A percentile compares a stretch with the other conserved stretches of the same genome.
Conservation (phyloP, 2,329 filamentous ascomycete genomes). For the Juglanconis sp. region DNA sequence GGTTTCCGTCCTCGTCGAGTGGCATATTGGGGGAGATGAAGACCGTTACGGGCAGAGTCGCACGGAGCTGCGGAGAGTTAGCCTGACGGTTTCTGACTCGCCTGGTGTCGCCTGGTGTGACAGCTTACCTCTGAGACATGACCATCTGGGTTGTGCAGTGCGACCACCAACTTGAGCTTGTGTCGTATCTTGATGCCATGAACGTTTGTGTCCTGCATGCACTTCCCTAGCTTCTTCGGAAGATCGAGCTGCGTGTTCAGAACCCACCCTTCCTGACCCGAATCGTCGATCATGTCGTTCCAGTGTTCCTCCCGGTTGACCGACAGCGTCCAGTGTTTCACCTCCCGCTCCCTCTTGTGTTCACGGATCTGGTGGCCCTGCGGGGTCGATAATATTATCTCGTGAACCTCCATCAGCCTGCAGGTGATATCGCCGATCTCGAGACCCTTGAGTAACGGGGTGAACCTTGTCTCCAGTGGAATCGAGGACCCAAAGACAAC, state of each 20-base stretch:
- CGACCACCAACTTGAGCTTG: constrained; percentile 87
- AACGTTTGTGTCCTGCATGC: constrained; percentile 85
- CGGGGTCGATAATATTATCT: constrained; percentile 53
- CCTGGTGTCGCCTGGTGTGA: not conserved
- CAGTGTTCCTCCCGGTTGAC: constrained; percentile 60
- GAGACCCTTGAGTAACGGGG: constrained; percentile 84
- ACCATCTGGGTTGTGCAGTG: constrained; percentile 90
- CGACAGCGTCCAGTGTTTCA: constrained; percentile 57
- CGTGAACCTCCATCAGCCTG: constrained; percentile 75
- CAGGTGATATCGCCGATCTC: constrained; percentile 79
- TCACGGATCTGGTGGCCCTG: constrained; percentile 48
- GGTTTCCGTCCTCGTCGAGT: constrained; percentile 80
- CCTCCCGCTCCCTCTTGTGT: constrained; percentile 62
- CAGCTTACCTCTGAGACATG: constrained; percentile 78
- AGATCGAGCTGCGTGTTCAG: constrained; percentile 64
- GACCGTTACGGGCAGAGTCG: constrained; percentile 84
- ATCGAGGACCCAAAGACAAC: constrained; percentile 89
- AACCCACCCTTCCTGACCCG: constrained; percentile 62
- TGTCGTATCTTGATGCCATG: constrained; percentile 90
- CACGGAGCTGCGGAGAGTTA: constrained; percentile 60
- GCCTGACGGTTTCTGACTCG: constrained; percentile 13
- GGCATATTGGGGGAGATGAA: constrained; percentile 95
- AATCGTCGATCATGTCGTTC: constrained; percentile 66
- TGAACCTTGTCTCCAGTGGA: constrained; percentile 79
- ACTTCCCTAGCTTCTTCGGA: constrained; percentile 76